Evolutionary conservation across 148 eudicot species (phyloP).

Genomic region (Fagopyrum tataricum): DNA sequence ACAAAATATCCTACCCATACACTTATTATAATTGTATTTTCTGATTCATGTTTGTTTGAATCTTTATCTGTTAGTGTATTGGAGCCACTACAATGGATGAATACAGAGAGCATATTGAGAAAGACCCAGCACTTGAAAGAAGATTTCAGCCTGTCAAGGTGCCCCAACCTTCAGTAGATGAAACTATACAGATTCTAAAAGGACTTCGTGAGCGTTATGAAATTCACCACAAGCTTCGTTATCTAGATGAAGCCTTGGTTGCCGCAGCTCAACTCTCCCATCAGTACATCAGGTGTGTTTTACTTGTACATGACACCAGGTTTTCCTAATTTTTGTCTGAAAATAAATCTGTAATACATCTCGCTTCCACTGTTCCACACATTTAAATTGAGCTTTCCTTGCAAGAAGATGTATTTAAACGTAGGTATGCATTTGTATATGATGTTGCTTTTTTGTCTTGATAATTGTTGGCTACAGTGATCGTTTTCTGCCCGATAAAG

Average conservation of each 20-base stretch:
- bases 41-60: neutral
- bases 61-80: conserved; percentile 52
- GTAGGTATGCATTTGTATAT: no score
- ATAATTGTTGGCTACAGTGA: conserved; percentile 12
- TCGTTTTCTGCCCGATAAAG: conserved; percentile 21
- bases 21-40: no score
- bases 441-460: neutral
- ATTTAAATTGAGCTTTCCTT: no score
- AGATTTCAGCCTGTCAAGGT: conserved; percentile 93
- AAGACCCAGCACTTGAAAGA: conserved; percentile 93
- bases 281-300: conserved; percentile 18
- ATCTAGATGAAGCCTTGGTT: conserved; percentile 19
- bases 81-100: conserved; percentile 98
- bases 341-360: no score
- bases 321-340: no score
- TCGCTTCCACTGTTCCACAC: no score
- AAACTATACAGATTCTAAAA: conserved; percentile 74
- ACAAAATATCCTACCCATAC: neutral
- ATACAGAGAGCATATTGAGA: conserved; percentile 92
- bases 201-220: conserved; percentile 94
- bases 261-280: conserved; percentile 23
- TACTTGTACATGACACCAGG: neutral
- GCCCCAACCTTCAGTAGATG: conserved; percentile 93
- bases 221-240: conserved; percentile 29
- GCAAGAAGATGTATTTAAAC: no score